A percentile compares a stretch with the other conserved stretches of the same genome.
phyloP scores from a whole-genome alignment of 2,329 filamentous ascomycete species.

The Aspergillus hiratsukae region DNA sequence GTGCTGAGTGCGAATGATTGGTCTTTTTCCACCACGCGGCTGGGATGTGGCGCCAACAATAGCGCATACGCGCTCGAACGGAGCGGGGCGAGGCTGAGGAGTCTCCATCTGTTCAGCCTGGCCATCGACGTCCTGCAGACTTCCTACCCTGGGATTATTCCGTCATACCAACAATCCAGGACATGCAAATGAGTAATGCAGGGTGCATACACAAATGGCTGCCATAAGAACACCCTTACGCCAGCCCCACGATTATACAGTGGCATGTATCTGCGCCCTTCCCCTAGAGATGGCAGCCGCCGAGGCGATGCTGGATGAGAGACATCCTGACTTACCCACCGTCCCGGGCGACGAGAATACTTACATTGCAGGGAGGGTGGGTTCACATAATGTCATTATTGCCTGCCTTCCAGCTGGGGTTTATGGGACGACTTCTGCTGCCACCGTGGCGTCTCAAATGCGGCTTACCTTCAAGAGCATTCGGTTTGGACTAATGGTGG shows the following conservation, averaged over 20 bases:
- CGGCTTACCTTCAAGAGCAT: neutral
- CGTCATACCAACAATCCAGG: too few relatives aligned
- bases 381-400: conserved; percentile 15
- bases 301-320: conserved; percentile 11
- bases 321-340: neutral
- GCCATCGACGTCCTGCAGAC: too few relatives aligned
- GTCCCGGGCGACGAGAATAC: conserved; percentile 4
- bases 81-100: too few relatives aligned
- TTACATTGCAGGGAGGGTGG: conserved; percentile 14
- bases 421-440: neutral
- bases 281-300: conserved; percentile 13
- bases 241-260: conserved; percentile 7
- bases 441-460: neutral
- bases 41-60: too few relatives aligned
- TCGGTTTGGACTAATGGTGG: conserved; percentile 9
- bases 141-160: too few relatives aligned
- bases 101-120: too few relatives aligned
- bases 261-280: conserved; percentile 16
- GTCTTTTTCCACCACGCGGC: too few relatives aligned
- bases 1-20: too few relatives aligned
- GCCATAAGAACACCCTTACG: neutral
- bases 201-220: too few relatives aligned
- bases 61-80: too few relatives aligned
- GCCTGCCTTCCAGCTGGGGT: conserved; percentile 10
- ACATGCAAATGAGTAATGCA: too few relatives aligned